These are phyloP conservation scores for Streptanthus diversifolius DNA, from an alignment of 345 rosid species.

Conservation along the genomic window DNA sequence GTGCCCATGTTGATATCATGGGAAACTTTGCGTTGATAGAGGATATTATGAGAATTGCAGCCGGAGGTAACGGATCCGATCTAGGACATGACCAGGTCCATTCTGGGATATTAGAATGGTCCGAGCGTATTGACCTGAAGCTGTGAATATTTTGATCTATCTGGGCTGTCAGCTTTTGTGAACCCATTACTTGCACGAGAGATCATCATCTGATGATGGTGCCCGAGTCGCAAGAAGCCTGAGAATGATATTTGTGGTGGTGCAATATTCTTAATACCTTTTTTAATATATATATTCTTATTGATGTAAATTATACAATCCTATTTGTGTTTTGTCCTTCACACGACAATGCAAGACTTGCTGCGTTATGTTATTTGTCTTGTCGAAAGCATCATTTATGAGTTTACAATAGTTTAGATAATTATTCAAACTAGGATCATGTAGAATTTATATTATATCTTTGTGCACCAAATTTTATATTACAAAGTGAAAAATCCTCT, in stretches of 20 bases:
- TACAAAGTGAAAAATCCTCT: not conserved
- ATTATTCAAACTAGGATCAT: not conserved
- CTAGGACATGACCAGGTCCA: slow-evolving; percentile 81
- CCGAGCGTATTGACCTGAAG: slow-evolving; percentile 62
- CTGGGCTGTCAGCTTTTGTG: slow-evolving; percentile 19
- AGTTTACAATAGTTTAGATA: not conserved
- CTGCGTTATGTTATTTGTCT: slow-evolving; percentile 20
- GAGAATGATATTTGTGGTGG: slow-evolving; percentile 22
- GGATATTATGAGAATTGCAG: slow-evolving; percentile 77
- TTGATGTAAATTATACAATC: slow-evolving; percentile 23
- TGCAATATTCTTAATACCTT: slow-evolving; percentile 9
- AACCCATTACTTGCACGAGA: slow-evolving; percentile 14
- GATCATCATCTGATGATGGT: slow-evolving; percentile 4
- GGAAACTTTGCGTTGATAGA: slow-evolving; percentile 93
- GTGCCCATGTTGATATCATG: slow-evolving; percentile 92
- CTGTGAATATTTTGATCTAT: slow-evolving; percentile 38
- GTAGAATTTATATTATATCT: not conserved
- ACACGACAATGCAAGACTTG: slow-evolving; percentile 9
- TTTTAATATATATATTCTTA: not conserved
- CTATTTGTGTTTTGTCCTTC: slow-evolving; percentile 3
- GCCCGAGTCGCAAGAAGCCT: slow-evolving; percentile 16
- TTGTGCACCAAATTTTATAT: not conserved
- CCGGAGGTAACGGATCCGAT: slow-evolving; percentile 78
- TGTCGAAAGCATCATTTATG: slow-evolving; percentile 7
- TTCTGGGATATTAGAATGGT: slow-evolving; percentile 82